Conservation (phyloP, 108 stramenopile genomes). For the Cyclotella distinguenda region DNA sequence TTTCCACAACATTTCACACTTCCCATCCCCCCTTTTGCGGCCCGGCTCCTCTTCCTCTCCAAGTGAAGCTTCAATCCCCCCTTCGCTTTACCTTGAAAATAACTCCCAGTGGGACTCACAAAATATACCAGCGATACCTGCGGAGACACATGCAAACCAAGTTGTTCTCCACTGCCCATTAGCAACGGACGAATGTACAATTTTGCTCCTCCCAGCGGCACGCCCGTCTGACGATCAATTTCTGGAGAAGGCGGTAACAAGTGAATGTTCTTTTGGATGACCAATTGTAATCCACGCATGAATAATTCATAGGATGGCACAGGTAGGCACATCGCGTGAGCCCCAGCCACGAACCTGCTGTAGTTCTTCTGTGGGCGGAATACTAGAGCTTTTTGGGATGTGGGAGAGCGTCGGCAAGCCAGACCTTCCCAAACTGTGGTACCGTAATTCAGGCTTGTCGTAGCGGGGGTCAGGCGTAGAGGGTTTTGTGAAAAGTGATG, state of each 20-base stretch:
- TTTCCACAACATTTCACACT: constrained; percentile 78
- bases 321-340: constrained; percentile 74
- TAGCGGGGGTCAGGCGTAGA: constrained; percentile 64
- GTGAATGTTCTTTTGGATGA: constrained; percentile 58
- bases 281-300: constrained; percentile 67
- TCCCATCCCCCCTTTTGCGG: constrained; percentile 73
- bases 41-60: constrained; percentile 70
- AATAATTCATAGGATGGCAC: constrained; percentile 63
- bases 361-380: constrained; percentile 83
- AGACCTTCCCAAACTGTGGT: constrained; percentile 89
- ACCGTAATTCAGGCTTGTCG: constrained; percentile 81
- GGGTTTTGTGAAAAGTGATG: constrained; percentile 54
- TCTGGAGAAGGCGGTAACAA: constrained; percentile 73
- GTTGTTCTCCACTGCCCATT: constrained; percentile 61
- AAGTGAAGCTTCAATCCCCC: constrained; percentile 77
- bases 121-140: constrained; percentile 69
- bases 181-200: constrained; percentile 69
- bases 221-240: constrained; percentile 22
- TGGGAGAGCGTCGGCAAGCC: constrained; percentile 65
- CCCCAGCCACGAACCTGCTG: constrained; percentile 62
- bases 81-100: constrained; percentile 64
- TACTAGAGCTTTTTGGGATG: constrained; percentile 57
- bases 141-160: constrained; percentile 73
- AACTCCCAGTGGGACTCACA: constrained; percentile 84
- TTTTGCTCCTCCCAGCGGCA: constrained; percentile 61